phyloP scores from a whole-genome alignment of 2,329 filamentous ascomycete species.

The Hawksworthiomyces lignivorus region DNA sequence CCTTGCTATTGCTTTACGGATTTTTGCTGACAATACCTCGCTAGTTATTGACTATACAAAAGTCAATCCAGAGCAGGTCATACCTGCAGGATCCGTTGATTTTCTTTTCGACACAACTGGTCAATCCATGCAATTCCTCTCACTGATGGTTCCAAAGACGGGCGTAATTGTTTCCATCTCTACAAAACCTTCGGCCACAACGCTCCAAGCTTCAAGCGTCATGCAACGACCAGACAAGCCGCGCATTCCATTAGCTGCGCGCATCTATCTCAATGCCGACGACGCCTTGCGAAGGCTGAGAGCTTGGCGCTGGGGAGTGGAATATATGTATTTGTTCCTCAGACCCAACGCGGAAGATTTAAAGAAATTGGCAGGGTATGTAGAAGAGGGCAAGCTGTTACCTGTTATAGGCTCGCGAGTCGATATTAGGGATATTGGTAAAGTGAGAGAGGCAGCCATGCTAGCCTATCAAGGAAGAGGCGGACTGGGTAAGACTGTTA shows the following conservation, averaged over 20 bases:
- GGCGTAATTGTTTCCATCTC: conserved; percentile 4
- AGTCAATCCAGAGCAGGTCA: conserved; percentile 16
- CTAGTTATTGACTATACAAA: conserved; percentile 42
- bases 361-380: background rate
- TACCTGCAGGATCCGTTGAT: conserved; percentile 3
- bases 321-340: conserved; percentile 4
- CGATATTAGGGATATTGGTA: background rate
- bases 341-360: background rate
- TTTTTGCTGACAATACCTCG: too few species aligned
- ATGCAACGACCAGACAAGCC: background rate
- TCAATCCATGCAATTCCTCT: conserved; percentile 4
- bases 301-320: conserved; percentile 6
- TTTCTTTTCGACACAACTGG: conserved; percentile 8
- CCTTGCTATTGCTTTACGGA: too few species aligned
- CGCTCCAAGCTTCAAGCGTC: background rate
- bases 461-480: conserved; percentile 1
- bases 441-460: background rate
- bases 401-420: conserved; percentile 3
- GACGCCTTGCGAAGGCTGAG: conserved; percentile 4
- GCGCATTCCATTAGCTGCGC: background rate
- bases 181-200: conserved; percentile 1
- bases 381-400: background rate
- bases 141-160: background rate
- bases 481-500: conserved; percentile 1
- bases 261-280: background rate